Evolutionary conservation across 345 rosid genomes (phyloP).

Genomic region (Trapa bicornis): DNA sequence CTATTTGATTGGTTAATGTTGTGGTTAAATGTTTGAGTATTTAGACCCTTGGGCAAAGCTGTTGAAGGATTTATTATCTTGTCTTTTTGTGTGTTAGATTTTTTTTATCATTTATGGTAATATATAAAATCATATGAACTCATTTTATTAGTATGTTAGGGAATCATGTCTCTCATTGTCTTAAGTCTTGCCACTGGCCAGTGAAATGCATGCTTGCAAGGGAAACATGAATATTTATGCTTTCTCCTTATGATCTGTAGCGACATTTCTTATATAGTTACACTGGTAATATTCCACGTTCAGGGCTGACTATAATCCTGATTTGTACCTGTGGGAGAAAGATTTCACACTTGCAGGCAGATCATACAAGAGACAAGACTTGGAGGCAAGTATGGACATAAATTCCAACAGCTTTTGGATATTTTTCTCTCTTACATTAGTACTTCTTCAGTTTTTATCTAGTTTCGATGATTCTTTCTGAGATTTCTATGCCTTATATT

Average conservation of each 20-base stretch:
- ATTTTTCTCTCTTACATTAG: background rate
- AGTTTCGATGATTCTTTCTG: background rate
- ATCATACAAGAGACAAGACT: conserved; percentile 71
- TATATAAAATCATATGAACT: too few species aligned
- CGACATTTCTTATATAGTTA: background rate
- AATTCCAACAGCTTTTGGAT: background rate
- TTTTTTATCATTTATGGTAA: background rate
- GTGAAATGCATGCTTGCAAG: background rate
- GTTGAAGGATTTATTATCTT: too few species aligned
- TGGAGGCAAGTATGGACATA: conserved; percentile 80
- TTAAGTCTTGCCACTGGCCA: background rate
- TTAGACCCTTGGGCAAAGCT: too few species aligned
- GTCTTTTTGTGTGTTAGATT: background rate
- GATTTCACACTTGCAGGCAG: conserved; percentile 75
- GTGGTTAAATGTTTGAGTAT: too few species aligned
- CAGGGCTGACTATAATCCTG: conserved; percentile 93
- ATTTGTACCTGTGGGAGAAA: conserved; percentile 79
- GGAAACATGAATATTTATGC: background rate
- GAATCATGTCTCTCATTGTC: background rate
- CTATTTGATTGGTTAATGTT: too few species aligned
- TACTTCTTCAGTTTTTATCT: background rate
- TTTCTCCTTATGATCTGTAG: background rate
- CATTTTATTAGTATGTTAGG: too few species aligned
- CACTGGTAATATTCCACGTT: conserved; percentile 3
- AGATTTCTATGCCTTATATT: background rate